Percentiles rank a stretch among this genome's conserved stretches.
Conservation (phyloP, 2,329 filamentous ascomycete genomes). For the Xylariaceae sp. region DNA sequence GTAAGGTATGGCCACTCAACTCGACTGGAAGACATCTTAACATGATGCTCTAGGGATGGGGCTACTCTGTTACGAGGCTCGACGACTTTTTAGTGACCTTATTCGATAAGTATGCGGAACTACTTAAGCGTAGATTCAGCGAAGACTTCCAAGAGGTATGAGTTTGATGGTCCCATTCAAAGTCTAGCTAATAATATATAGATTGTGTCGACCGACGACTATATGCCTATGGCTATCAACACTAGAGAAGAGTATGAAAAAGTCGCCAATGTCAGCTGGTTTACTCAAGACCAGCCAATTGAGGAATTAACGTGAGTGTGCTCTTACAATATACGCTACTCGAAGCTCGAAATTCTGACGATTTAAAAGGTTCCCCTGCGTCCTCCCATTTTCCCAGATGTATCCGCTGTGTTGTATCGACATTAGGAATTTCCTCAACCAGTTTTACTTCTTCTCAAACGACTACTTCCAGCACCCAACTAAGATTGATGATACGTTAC, state of each 20-base stretch:
- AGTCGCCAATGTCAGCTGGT: constrained; percentile 96
- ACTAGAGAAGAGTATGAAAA: constrained; percentile 91
- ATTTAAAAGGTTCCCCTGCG: constrained; percentile 76
- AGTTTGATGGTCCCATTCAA: background rate
- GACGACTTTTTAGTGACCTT: constrained; percentile 86
- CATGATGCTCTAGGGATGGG: constrained; percentile 70
- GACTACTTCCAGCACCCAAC: constrained; percentile 92
- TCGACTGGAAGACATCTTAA: background rate
- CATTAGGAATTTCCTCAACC: constrained; percentile 95
- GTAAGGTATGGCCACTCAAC: constrained; percentile 52
- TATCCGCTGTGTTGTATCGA: constrained; percentile 98
- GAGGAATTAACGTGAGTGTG: constrained; percentile 73
- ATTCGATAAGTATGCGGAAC: constrained; percentile 91
- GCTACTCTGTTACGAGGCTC: constrained; percentile 80
- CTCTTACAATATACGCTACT: background rate
- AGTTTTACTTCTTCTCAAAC: constrained; percentile 97
- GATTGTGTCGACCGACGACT: constrained; percentile 90
- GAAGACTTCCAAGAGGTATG: constrained; percentile 90
- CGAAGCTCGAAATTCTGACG: constrained; percentile 53
- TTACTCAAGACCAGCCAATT: constrained; percentile 77
- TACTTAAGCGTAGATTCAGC: constrained; percentile 89
- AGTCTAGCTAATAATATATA: constrained; percentile 39
- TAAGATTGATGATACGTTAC: constrained; percentile 89
- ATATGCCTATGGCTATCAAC: constrained; percentile 99
- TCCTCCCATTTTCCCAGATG: constrained; percentile 99